Conservation (phyloP, 768 basidiomycete species). For the Kwoniella sp. region DNA sequence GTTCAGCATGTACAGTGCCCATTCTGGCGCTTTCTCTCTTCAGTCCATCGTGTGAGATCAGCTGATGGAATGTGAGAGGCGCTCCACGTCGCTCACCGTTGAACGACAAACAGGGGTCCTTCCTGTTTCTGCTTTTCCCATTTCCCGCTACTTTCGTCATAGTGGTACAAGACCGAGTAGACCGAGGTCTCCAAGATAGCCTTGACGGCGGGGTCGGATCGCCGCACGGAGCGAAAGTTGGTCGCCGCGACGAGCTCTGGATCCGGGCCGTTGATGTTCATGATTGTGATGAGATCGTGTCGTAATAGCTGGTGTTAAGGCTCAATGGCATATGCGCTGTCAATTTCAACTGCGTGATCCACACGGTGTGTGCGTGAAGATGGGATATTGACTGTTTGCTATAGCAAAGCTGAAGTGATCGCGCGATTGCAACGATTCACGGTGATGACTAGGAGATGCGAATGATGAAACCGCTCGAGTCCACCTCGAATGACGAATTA, state of each 20-base stretch:
- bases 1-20: slow-evolving; percentile 39
- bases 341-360: background rate
- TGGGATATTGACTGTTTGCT: too few relatives aligned
- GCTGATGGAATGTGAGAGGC: background rate
- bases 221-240: slow-evolving; percentile 30
- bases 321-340: too few relatives aligned
- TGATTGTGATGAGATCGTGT: background rate
- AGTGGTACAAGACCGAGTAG: slow-evolving; percentile 37
- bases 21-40: slow-evolving; percentile 34
- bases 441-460: too few relatives aligned
- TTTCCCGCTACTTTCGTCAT: slow-evolving; percentile 20
- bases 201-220: slow-evolving; percentile 29
- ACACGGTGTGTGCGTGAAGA: background rate
- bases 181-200: slow-evolving; percentile 34
- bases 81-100: slow-evolving; percentile 19
- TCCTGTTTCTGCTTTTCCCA: slow-evolving; percentile 45
- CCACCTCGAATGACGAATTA: too few relatives aligned
- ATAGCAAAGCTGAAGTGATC: too few relatives aligned
- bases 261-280: background rate
- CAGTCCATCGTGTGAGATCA: background rate
- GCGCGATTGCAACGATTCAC: too few relatives aligned
- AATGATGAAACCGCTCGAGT: too few relatives aligned
- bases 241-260: slow-evolving; percentile 15
- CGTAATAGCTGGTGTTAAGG: background rate
- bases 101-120: slow-evolving; percentile 40